A percentile compares a stretch with the other conserved stretches of the same genome.
Evolutionary conservation across 306 rosid genomes (phyloP).

Genomic region (Cucumis sativus): DNA sequence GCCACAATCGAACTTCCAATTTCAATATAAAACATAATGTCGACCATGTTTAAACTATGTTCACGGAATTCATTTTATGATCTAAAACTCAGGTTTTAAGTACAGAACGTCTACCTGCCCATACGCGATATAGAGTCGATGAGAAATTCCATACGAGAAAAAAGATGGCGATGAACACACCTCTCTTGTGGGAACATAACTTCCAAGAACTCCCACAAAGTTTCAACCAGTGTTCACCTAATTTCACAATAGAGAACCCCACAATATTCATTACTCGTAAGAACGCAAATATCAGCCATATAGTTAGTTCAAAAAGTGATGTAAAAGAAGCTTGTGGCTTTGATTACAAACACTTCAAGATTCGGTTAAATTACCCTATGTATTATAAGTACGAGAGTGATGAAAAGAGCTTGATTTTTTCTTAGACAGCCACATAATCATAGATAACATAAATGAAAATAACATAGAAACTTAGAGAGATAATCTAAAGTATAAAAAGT

Average conservation of each 20-base stretch:
- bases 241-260: slow-evolving; percentile 4
- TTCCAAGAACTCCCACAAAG: slow-evolving; percentile 76
- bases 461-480: no score
- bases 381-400: no score
- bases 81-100: background rate
- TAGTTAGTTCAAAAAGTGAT: no score
- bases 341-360: no score
- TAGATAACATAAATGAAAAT: no score
- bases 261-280: background rate
- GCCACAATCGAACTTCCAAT: slow-evolving; percentile 14
- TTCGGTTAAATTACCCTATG: no score
- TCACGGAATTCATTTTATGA: background rate
- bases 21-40: background rate
- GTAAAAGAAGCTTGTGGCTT: no score
- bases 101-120: slow-evolving; percentile 54
- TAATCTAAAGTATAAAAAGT: no score
- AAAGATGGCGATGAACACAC: slow-evolving; percentile 38
- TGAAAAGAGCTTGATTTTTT: no score
- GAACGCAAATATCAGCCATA: no score
- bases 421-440: no score
- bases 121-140: slow-evolving; percentile 59
- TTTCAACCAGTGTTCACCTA: slow-evolving; percentile 57
- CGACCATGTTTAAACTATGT: background rate
- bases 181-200: slow-evolving; percentile 75
- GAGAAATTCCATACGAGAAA: slow-evolving; percentile 69